These are phyloP conservation scores for Anaeromyces robustus DNA, from an alignment of 192 early-diverging fungal genomes.

Conservation along the genomic window DNA sequence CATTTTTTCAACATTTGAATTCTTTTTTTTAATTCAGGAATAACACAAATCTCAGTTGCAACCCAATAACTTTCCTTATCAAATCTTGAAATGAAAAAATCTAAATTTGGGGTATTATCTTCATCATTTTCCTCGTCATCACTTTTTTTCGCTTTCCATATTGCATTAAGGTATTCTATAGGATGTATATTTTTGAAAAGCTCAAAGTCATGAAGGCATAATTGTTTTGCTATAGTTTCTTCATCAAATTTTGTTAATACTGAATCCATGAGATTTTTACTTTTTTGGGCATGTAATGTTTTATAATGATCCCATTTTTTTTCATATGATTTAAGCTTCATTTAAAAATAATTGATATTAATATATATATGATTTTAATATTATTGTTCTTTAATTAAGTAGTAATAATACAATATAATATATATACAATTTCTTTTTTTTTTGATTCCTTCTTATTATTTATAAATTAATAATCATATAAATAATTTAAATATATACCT, in stretches of 20 bases:
- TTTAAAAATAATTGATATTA: background rate
- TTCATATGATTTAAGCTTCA: constrained; percentile 21
- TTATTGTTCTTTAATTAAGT: too few relatives aligned
- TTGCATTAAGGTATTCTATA: constrained; percentile 41
- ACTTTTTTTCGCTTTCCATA: constrained; percentile 22
- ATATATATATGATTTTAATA: background rate
- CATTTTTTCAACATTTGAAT: constrained; percentile 22
- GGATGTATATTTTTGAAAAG: constrained; percentile 42
- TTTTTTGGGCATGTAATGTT: constrained; percentile 17
- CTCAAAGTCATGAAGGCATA: constrained; percentile 35
- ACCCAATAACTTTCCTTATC: constrained; percentile 45
- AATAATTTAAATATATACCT: constrained; percentile 3
- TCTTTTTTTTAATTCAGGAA: constrained; percentile 38
- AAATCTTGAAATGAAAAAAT: constrained; percentile 35
- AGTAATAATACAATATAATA: too few relatives aligned
- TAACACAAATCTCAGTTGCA: constrained; percentile 28
- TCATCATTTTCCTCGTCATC: background rate
- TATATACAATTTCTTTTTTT: too few relatives aligned
- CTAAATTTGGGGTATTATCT: constrained; percentile 29
- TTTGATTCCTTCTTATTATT: too few relatives aligned
- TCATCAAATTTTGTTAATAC: constrained; percentile 25
- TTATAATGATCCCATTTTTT: constrained; percentile 27
- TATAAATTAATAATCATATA: constrained; percentile 16
- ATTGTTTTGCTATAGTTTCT: constrained; percentile 25
- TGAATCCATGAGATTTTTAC: constrained; percentile 25